Evolutionary conservation across 2,329 filamentous ascomycete genomes (phyloP).

Genomic region (Hirsutella thompsonii): DNA sequence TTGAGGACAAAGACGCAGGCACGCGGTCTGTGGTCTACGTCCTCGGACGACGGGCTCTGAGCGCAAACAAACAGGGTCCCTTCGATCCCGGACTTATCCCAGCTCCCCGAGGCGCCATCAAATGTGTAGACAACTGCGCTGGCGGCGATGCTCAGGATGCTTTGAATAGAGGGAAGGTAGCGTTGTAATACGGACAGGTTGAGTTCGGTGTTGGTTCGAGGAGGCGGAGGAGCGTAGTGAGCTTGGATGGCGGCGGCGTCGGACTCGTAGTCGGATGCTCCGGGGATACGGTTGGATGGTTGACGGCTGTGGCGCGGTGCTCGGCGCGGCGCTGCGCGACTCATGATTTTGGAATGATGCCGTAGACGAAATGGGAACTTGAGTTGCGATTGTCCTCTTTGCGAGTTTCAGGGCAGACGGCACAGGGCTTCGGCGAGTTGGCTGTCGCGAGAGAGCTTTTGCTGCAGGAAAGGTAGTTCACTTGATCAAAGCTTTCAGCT

Average conservation of each 20-base stretch:
- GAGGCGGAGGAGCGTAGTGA: slow-evolving; percentile 30
- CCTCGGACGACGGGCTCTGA: slow-evolving; percentile 29
- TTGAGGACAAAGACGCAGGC: slow-evolving; percentile 62
- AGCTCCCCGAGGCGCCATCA: slow-evolving; percentile 46
- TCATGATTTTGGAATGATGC: slow-evolving; percentile 29
- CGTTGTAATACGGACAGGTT: slow-evolving; percentile 76
- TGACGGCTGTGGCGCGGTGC: slow-evolving; percentile 26
- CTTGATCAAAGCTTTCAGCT: too few species aligned
- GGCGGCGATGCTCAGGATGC: slow-evolving; percentile 68
- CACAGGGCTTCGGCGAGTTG: too few species aligned
- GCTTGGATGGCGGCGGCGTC: slow-evolving; percentile 36
- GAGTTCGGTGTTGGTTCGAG: slow-evolving; percentile 69
- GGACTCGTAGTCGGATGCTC: slow-evolving; percentile 51
- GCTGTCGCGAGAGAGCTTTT: too few species aligned
- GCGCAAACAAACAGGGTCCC: slow-evolving; percentile 83
- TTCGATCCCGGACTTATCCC: slow-evolving; percentile 80
- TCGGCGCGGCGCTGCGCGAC: slow-evolving; percentile 27
- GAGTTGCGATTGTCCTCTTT: too few species aligned
- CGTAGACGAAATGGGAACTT: too few species aligned
- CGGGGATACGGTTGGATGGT: slow-evolving; percentile 24
- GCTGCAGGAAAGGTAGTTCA: too few species aligned
- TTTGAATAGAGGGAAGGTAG: slow-evolving; percentile 61
- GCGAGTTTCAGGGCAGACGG: too few species aligned
- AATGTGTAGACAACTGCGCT: slow-evolving; percentile 83
- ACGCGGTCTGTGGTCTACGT: slow-evolving; percentile 19